Percentiles rank a stretch among this genome's conserved stretches.
These are phyloP conservation scores for Fusarium mangiferae DNA, from an alignment of 2,329 filamentous ascomycete species.

Conservation along the genomic window DNA sequence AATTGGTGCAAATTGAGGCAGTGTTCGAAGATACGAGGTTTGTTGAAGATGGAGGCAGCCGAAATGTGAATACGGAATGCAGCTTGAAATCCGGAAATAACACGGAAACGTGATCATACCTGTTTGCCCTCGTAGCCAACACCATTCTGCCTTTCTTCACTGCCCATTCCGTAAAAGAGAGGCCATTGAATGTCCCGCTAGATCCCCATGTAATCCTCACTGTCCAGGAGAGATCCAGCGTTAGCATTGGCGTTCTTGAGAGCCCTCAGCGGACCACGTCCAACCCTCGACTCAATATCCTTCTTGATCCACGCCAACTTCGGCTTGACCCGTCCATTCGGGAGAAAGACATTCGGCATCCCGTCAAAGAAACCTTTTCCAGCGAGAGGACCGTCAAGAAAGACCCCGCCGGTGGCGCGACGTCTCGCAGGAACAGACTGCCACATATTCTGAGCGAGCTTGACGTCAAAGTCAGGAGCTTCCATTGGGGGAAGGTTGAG, in stretches of 20 bases:
- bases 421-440: conserved; percentile 11
- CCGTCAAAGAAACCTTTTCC: conserved; percentile 5
- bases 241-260: background rate
- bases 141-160: background rate
- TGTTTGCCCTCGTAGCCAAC: background rate
- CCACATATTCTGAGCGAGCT: conserved; percentile 15
- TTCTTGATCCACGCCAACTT: conserved; percentile 15
- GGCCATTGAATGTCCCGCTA: rapidly evolving
- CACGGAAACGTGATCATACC: rapidly evolving
- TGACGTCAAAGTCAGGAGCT: background rate
- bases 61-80: too few relatives aligned
- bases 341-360: background rate
- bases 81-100: background rate
- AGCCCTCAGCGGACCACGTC: background rate
- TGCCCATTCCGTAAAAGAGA: background rate
- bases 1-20: rapidly evolving
- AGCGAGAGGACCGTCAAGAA: conserved; percentile 7
- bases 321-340: conserved; percentile 11
- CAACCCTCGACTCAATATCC: background rate
- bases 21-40: background rate
- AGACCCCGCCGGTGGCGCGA: conserved; percentile 3
- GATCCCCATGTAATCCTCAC: rapidly evolving
- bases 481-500: background rate
- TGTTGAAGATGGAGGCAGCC: too few relatives aligned
- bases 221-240: background rate